Evolutionary conservation across 2,329 filamentous ascomycete genomes (phyloP), one percentile per base, ranked within the genome.

Genomic region (Colletotrichum sidae): DNA sequence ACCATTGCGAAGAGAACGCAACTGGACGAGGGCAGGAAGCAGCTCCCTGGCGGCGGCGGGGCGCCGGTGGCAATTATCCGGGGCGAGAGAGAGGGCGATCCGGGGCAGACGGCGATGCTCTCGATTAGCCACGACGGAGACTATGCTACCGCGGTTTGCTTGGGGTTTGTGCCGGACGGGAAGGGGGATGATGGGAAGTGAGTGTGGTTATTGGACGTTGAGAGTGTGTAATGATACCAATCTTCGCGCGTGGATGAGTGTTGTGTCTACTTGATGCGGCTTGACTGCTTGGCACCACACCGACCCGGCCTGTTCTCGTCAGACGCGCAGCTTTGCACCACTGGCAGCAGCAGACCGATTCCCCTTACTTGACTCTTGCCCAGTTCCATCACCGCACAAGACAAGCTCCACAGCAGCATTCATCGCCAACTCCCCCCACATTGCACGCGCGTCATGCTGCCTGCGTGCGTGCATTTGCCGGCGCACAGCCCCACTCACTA

Each of bases 51-150:
- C 38, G 76, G 74, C 0, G 79, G 77, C 67, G 78, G 80, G 5
- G 78, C 82, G 33, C 83, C 84, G 0, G 70, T 84, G 3, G 83
- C 80, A 8, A 70, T 83, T 55, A 78, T 85, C 62, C 74, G 69
- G 65, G 74, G 72, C 8, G 68, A 69, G 35, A 70, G 64, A 2
- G 71, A 61, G 13, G 72, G 63, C 15, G 74, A 70, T n/a, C 71
- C 66, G 45, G 75, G 81, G 65, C 85, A 88, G 69, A 81, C 88
- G 54, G 93, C 89, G 12, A 83, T 87, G 72, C 75, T 97, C 49
- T 95, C 91, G 65, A 96, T 97, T 71, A 96, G 91, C 72, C 94
- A 97, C 75, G 94, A 97, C 76, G 90, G 87, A 2, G 90, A 93
- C 8, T 97, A 94, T 78, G 93, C 93, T 9, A 89, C 86, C 17